Conservation (phyloP, 352 stramenopile species). For the Phytophthora hibernalis region DNA sequence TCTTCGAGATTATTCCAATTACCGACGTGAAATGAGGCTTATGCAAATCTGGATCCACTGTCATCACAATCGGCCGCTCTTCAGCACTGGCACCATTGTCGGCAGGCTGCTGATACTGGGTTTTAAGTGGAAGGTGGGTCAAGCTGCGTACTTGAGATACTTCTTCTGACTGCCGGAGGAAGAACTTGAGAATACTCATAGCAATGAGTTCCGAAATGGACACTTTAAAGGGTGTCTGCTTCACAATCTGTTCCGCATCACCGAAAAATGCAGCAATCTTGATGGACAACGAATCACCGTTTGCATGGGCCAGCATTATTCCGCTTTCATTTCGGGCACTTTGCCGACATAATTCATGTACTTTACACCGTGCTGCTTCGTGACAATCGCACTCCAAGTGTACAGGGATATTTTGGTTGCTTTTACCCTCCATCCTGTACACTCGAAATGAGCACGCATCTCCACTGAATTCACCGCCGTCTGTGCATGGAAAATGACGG, state of each 20-base stretch:
- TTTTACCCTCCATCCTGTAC: conserved; percentile 28
- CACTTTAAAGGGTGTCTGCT: conserved; percentile 9
- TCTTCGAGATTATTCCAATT: conserved; percentile 42
- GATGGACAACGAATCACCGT: neutral
- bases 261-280: neutral
- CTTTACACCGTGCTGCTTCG: conserved; percentile 8
- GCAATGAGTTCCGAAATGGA: conserved; percentile 21
- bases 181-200: conserved; percentile 34
- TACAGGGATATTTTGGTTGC: conserved; percentile 18
- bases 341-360: conserved; percentile 29
- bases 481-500: neutral
- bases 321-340: conserved; percentile 10
- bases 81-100: conserved; percentile 3
- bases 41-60: conserved; percentile 37
- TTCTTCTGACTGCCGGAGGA: conserved; percentile 27
- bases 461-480: neutral
- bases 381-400: conserved; percentile 15
- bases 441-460: conserved; percentile 17
- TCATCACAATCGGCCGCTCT: conserved; percentile 1
- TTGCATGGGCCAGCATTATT: neutral
- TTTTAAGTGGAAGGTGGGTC: conserved; percentile 31
- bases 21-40: conserved; percentile 45
- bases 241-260: conserved; percentile 9
- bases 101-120: conserved; percentile 6
- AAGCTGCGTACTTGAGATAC: conserved; percentile 34